Percentiles rank a stretch among this genome's conserved stretches.
Conservation (phyloP, 176 grass and related monocot genomes). For the Luzula sylvatica region DNA sequence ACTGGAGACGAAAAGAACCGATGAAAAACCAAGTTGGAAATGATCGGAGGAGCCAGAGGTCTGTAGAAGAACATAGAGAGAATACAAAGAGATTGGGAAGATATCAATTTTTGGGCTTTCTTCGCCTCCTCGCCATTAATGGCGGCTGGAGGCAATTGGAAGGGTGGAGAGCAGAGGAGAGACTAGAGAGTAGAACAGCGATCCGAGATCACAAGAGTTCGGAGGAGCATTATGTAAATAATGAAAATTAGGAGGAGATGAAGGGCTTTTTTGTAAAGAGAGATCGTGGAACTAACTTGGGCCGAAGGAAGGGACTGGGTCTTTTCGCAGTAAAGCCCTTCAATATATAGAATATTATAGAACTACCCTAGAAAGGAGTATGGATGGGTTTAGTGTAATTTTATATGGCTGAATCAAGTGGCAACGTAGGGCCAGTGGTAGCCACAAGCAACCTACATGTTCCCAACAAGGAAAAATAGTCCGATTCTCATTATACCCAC, state of each 20-base stretch:
- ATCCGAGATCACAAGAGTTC: not conserved
- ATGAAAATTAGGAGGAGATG: not conserved
- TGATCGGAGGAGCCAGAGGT: constrained; percentile 2
- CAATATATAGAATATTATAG: not conserved
- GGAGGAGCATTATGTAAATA: not conserved
- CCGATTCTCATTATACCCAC: no score
- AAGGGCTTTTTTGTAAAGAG: not conserved
- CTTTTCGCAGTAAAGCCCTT: not conserved
- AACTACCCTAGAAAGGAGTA: no score
- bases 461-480: no score
- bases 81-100: not conserved
- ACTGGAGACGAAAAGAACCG: constrained; percentile 17
- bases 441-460: no score
- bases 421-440: no score
- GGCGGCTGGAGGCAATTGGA: not conserved
- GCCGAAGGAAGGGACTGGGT: not conserved
- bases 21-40: not conserved
- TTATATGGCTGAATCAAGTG: no score
- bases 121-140: constrained; percentile 27
- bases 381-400: no score
- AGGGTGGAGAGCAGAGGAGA: not conserved
- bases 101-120: constrained; percentile 8
- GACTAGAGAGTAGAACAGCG: not conserved
- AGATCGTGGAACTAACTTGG: not conserved
- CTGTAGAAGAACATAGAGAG: constrained; percentile 18